Conservation (phyloP, 1,284 basidiomycete species). For the Rhodotorula sp. region DNA sequence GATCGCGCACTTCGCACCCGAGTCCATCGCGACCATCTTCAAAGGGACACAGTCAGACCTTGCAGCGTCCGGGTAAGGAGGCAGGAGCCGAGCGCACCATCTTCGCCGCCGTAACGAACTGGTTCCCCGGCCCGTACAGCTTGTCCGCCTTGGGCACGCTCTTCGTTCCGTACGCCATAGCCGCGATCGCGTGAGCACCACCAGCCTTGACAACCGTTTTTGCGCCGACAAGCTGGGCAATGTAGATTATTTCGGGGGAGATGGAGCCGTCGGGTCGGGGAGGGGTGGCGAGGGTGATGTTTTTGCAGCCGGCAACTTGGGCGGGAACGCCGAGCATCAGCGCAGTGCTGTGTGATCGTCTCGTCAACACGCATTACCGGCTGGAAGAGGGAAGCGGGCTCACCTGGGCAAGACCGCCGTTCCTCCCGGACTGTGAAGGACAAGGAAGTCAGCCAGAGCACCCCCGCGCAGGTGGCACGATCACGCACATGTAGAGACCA, state of each 20-base stretch:
- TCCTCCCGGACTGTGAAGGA: slow-evolving; percentile 66
- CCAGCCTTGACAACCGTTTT: slow-evolving; percentile 87
- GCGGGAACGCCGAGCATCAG: slow-evolving; percentile 98
- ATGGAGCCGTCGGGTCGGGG: slow-evolving; percentile 85
- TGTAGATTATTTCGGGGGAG: slow-evolving; percentile 93
- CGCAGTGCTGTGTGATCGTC: slow-evolving; percentile 59
- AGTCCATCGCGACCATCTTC: slow-evolving; percentile 61
- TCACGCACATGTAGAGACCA: slow-evolving; percentile 76
- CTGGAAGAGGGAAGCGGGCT: not conserved
- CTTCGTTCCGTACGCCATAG: slow-evolving; percentile 92
- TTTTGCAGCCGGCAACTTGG: slow-evolving; percentile 91
- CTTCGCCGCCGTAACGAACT: slow-evolving; percentile 99
- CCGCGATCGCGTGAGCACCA: slow-evolving; percentile 95
- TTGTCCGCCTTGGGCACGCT: slow-evolving; percentile 99
- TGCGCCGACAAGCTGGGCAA: slow-evolving; percentile 81
- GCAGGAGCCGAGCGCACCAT: slow-evolving; percentile 57
- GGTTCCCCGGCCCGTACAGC: slow-evolving; percentile 98
- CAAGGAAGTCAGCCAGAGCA: not conserved
- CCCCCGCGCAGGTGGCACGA: not conserved
- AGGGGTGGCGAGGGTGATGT: slow-evolving; percentile 92
- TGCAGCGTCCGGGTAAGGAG: not conserved
- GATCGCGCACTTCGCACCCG: slow-evolving; percentile 92
- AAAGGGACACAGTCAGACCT: not conserved
- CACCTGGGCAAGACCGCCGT: slow-evolving; percentile 88
- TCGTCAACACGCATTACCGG: not conserved